Base-by-base conservation (phyloP, 768 basidiomycete genomes). In the Phylloporus scabripes region DNA sequence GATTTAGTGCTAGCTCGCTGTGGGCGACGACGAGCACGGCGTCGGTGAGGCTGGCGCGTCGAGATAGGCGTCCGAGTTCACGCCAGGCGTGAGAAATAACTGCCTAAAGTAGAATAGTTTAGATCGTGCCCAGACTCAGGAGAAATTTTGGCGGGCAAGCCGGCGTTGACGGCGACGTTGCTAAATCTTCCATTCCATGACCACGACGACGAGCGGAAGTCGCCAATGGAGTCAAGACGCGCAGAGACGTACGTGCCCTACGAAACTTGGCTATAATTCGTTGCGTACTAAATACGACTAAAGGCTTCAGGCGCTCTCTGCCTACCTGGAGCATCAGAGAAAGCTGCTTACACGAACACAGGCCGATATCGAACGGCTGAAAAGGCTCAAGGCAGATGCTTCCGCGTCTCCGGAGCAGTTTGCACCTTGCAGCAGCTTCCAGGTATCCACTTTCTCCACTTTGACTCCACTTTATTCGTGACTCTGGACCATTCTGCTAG, bases 251-350 rank as follows among this genome's bases (percentile, higher is more conserved):
- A 60, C 51, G 65, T 59, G 39, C 44, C 15, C 1, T 21, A 17
- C 12, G 7, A 39, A 7, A 10, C 7, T 38, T 17, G 12, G 26
- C 11, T 24, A 14, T 7, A 7, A 33, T 56, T 59, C 42, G 53
- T 45, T 24, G 11, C 15, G 5, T 18, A 23, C 29, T n/a, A 4
- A 37, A 21, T 18, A 5, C 37, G 5, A 23, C 5, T 23, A 23
- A 40, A 67, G 65, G 55, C 65, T 67, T 36, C 75, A 83, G 65
- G 83, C 82, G 72, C 82, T 89, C 57, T 76, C 80, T 58, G 69
- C 69, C 42, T 89, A 82, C 66, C 76, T 89, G 53, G 72, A 76
- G 48, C 70, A 76, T 36, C 87, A 89, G 67, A 77, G 68, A 62
- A 61, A 70, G 17, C 56, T 86, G 29, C 77, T 89, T 34, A 72